Base-by-base conservation (phyloP, 441 rosid genomes). In the Adansonia rubrostipa region DNA sequence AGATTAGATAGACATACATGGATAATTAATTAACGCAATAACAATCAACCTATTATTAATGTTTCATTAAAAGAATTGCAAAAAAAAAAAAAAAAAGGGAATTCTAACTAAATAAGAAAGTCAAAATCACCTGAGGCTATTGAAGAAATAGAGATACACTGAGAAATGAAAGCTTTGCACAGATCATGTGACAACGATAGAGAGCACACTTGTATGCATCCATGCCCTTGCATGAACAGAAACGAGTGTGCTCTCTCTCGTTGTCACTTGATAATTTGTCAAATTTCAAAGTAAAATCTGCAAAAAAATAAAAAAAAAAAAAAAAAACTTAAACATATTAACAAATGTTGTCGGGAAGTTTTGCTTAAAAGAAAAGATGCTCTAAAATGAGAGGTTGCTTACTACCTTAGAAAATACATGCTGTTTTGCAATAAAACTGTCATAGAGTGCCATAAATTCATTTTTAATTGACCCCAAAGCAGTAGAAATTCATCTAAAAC, bases 221-320 rank as follows among this genome's bases (percentile, higher is more conserved):
- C 87, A 85, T 79, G 79, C 51, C 47, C 68, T 78, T 36, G 5
- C 83, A 80, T 66, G 76, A 53, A 76, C 74, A 83, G 56, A 10
- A n/a, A 85, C 85, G 17, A 71, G 90, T 79, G 89, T 89, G 92
- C 92, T 89, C 92, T 89, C 92, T 89, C 90, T 89, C 92, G 47
- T 87, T 82, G 89, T 89, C 92, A 87, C 58, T 48, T 67, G 47
- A 83, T 28, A 5, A 78, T 76, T 48, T 13, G 65, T 68, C 79
- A 77, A 80, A 80, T 77, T 76, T 48, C 6, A 67, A 57, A 64
- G 62, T 15, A 67, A 19, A 40, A 77, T 5, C 79, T 77, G 71
- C 80, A 77, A 28, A 36, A 6, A 8, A 56, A 36, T 10, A 28
- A 28, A 28, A 0, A 28, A 28, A 28, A n/a, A n/a, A n/a, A n/a